Evolutionary conservation across 169 alveolate genomes (phyloP).

Genomic region (Plasmodium billcollinsi): DNA sequence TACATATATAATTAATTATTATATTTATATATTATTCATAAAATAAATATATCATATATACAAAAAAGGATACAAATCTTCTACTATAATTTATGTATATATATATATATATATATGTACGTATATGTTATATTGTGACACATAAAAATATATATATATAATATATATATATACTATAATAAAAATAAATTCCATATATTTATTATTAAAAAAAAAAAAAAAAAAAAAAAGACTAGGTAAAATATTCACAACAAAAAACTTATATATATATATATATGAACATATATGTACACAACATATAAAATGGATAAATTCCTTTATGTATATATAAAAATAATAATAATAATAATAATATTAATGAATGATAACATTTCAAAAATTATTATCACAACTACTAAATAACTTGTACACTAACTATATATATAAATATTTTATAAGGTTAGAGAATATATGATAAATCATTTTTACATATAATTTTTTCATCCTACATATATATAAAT

Average conservation of each 20-base stretch:
- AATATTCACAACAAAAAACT: background rate
- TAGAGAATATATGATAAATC: constrained; percentile 42
- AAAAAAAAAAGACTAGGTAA: background rate
- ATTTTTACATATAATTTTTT: constrained; percentile 12
- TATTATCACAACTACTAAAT: constrained; percentile 36
- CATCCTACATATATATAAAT: constrained; percentile 2
- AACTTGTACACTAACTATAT: constrained; percentile 49
- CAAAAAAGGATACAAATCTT: too few relatives aligned
- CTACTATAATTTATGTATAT: too few relatives aligned
- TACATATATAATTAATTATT: too few relatives aligned
- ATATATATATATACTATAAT: too few relatives aligned
- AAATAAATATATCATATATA: too few relatives aligned
- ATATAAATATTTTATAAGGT: constrained; percentile 38
- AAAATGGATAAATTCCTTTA: background rate
- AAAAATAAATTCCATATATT: background rate
- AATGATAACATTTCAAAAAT: constrained; percentile 40
- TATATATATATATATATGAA: background rate
- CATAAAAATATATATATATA: too few relatives aligned
- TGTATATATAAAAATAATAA: background rate
- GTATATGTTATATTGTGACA: too few relatives aligned
- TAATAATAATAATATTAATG: background rate
- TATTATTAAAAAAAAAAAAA: background rate
- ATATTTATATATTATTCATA: too few relatives aligned
- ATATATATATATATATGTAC: too few relatives aligned
- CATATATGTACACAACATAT: constrained; percentile 1